A percentile compares a stretch with the other conserved stretches of the same genome.
Conservation (phyloP, 2,329 filamentous ascomycete genomes). For the Colletotrichum siamense region DNA sequence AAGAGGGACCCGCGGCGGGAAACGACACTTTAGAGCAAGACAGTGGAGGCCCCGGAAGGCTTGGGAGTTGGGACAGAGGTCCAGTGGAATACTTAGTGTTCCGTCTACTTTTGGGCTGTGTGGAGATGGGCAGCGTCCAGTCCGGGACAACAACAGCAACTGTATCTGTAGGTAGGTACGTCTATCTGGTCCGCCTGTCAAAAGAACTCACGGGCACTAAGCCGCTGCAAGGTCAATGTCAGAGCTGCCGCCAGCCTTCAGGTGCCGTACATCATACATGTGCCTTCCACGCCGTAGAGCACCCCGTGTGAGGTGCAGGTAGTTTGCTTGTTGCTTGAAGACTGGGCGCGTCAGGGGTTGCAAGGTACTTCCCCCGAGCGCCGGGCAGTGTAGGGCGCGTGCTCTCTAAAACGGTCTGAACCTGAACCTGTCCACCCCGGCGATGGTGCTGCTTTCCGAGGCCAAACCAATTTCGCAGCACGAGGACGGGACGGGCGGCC, state of each 20-base stretch:
- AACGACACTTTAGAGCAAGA: constrained; percentile 11
- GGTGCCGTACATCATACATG: neutral
- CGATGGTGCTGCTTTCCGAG: neutral
- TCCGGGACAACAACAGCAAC: neutral
- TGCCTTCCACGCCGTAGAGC: neutral
- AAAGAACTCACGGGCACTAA: neutral
- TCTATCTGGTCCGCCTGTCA: neutral
- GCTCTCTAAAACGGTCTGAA: neutral
- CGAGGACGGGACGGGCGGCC: neutral
- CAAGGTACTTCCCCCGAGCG: constrained; percentile 8
- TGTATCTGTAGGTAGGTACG: neutral
- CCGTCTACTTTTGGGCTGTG: neutral
- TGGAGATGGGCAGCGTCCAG: constrained; percentile 7
- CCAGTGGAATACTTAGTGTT: neutral
- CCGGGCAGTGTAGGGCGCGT: neutral
- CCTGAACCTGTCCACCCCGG: neutral
- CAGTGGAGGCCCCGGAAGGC: constrained; percentile 18
- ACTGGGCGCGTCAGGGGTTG: constrained; percentile 10
- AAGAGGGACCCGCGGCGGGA: neutral
- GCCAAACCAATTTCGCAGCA: neutral
- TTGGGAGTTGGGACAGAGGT: constrained; percentile 12
- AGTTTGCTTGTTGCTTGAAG: constrained; percentile 5
- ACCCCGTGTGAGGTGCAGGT: neutral
- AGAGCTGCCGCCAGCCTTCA: neutral
- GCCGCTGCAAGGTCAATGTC: neutral